Base-by-base conservation (phyloP, 2,329 filamentous ascomycete genomes). In the Clarireedia paspali region DNA sequence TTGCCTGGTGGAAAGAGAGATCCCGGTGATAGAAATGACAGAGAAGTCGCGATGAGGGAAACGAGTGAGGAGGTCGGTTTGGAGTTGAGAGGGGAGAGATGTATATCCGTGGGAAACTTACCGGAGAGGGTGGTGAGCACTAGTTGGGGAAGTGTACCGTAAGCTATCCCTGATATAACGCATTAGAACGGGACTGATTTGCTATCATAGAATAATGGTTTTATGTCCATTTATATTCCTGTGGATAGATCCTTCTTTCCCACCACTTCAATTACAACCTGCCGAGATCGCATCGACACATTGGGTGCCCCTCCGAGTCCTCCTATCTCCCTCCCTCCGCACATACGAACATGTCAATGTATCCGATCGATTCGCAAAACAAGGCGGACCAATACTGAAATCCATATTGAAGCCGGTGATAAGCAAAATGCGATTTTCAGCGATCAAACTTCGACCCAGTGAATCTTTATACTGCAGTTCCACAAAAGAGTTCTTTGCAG, bases 161-260 rank as follows among this genome's bases (percentile, higher is more conserved):
- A 70, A 66, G 76, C 72, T 61, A 6, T 12, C 44, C 45, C 45
- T 24, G 27, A 14, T 4, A 46, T 46, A 42, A 4, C 24, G 24
- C n/a, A 20, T 42, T 17, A 14, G 15, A 42, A n/a, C 3, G 10
- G 10, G 20, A 42, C 39, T 42, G 9, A 42, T n/a, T 14, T 42
- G 9, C 5, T 6, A 2, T 42, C 62, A 56, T 61, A 83, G 82
- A 7, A 70, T 87, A 24, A 85, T 88, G 82, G 83, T 88, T 4
- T 74, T 88, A 6, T 88, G 83, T 64, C 84, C 85, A 0, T 87
- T 83, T 67, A 75, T 88, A 45, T 88, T 85, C 67, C 71, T 88
- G 24, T 71, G 82, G 55, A 85, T 80, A 2, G 75, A 74, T 17
- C 77, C 78, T 27, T 72, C 76, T 24, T 72, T 80, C 5, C 82